Base-by-base conservation (phyloP, 2,329 filamentous ascomycete species). In the Alternaria sp. region DNA sequence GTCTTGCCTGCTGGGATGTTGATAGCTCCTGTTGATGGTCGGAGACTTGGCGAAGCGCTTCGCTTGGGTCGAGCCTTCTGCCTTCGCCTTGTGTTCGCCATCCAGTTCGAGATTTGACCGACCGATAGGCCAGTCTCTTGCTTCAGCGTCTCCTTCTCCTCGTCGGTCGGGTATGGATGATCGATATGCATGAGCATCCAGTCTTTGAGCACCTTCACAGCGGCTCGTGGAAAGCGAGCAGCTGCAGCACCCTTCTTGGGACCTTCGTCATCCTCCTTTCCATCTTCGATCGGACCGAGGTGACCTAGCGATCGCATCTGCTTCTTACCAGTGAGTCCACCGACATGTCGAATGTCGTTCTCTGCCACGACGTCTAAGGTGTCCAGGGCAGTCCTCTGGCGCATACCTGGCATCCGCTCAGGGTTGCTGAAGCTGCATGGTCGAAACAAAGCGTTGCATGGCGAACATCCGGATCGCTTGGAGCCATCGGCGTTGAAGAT, bases 31-130 rank as follows among this genome's bases (percentile, higher is more conserved):
- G 86, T 86, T 59, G 87, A 86, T 66, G 85, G 86, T 25, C 88
- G 86, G 49, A 90, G 82, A 69, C 90, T 88, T 1, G 93, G 91
- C 5, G 92, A 94, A 17, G 86, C 88, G 28, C 88, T 89, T 67
- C 90, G 86, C 50, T 88, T 88, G 2, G 87, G 84, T 51, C 89
- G 88, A 58, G 91, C 89, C 82, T 97, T 97, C 71, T 92, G 90
- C 66, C 93, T 87, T 60, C 93, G 88, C 46, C 93, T 89, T 61
- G 93, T 93, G 79, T 97, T 97, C 62, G 93, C 93, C 50, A 97
- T 88, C 93, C 93, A 97, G 77, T 96, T 97, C 11, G 90, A 90
- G 71, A 97, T 95, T 75, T 97, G 94, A 13, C 86, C 91, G 72
- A 92, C 89, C 77, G 89, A 93, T 44, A 97, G 84, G 8, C 93